A percentile compares a stretch with the other conserved stretches of the same genome.
phyloP scores from a whole-genome alignment of 176 grass and related monocot genomes.

The Puya raimondii region DNA sequence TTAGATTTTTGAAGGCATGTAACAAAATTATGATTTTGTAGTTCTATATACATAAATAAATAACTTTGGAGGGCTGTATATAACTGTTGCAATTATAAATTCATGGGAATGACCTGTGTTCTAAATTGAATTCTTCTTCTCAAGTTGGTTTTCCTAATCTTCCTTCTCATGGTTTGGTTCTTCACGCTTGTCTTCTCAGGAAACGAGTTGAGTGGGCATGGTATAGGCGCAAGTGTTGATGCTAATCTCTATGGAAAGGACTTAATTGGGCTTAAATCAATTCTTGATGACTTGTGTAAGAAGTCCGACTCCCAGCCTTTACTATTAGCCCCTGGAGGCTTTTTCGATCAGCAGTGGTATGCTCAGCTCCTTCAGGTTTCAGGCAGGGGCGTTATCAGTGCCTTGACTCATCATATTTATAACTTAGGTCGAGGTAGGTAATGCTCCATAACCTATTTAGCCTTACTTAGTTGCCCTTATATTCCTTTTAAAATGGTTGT shows the following conservation, averaged over 20 bases:
- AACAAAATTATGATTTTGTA: too few relatives aligned
- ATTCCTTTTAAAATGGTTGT: too few relatives aligned
- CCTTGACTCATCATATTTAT: conserved; percentile 93
- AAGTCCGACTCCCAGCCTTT: conserved; percentile 37
- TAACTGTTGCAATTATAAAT: too few relatives aligned
- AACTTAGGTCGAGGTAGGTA: conserved; percentile 75
- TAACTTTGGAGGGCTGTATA: too few relatives aligned
- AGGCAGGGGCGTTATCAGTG: conserved; percentile 46
- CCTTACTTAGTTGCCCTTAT: too few relatives aligned
- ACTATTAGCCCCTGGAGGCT: conserved; percentile 84
- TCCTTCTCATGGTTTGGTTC: too few relatives aligned
- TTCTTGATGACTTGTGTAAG: conserved; percentile 45
- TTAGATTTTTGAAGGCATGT: too few relatives aligned
- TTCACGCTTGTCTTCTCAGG: conserved; percentile 22
- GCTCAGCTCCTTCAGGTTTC: conserved; percentile 62
- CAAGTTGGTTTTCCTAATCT: too few relatives aligned
- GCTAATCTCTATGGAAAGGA: conserved; percentile 75
- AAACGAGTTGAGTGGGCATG: conserved; percentile 88
- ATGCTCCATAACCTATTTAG: too few relatives aligned
- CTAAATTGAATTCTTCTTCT: too few relatives aligned
- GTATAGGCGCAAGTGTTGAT: conserved; percentile 63
- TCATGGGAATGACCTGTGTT: too few relatives aligned
- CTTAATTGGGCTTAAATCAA: conserved; percentile 53
- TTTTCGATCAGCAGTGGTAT: conserved; percentile 76
- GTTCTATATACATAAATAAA: too few relatives aligned